Base-by-base conservation (phyloP, 2,329 filamentous ascomycete species). In the Neofusicoccum kwambonambiense region DNA sequence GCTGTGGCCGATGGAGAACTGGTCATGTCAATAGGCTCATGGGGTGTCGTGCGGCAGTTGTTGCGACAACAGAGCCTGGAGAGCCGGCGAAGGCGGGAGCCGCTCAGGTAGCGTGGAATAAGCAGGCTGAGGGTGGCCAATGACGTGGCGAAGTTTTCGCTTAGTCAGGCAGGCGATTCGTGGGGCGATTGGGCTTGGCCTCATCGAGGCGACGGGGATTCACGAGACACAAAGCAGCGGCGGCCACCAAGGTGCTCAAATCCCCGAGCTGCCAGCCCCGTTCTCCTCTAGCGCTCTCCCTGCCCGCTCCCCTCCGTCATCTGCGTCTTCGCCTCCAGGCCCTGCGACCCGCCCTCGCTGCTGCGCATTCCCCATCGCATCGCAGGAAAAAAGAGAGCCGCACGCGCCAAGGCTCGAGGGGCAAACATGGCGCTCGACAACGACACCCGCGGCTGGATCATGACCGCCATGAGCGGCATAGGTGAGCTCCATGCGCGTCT, bases 401-500 rank as follows among this genome's bases (percentile, higher is more conserved):
- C 49, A 17, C 31, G 49, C 41, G 51, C 61, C 61, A 37, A 44
- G 49, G 11, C 39, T 49, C 41, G 49, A 61, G 50, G 49, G 61
- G 52, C 62, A 58, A 64, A 27, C 22, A 65, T 65, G 63, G 63
- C 45, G 54, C 56, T 65, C 45, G 63, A 65, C 45, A 65, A 77
- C 81, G 94, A 98, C 81, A 89, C 89, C 68, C 87, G 93, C 68
- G 94, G 95, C 72, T 98, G 94, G 94, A 89, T 98, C 71, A 92
- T 98, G 90, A 84, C 87, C 68, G 89, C 85, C 73, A 83, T 93
- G 69, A 92, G 93, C 77, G 96, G 93, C 74, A 88, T 93, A 74
- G 87, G 87, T 89, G 77, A 61, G 77, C 50, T 13, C 35, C 19
- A n/a, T 60, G 69, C 47, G 50, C 45, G 22, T 41, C 49, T 69